Evolutionary conservation across 768 basidiomycete genomes (phyloP), one percentile per base, ranked within the genome.

Genomic region (Suillus hirtellus): DNA sequence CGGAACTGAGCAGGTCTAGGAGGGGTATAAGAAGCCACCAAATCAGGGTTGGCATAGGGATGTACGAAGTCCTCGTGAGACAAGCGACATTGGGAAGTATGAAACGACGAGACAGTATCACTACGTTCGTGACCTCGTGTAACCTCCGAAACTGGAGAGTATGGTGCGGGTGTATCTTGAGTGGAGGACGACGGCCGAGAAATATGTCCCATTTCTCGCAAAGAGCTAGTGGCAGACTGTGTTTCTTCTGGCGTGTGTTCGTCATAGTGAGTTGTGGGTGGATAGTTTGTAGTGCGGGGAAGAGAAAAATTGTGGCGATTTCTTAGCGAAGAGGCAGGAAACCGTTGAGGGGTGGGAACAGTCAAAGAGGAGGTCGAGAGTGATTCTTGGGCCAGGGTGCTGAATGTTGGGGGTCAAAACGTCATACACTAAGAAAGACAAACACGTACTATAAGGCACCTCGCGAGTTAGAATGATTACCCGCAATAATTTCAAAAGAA

Each of bases 41-140:
- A 77, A 65, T 92, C 88, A 9, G 91, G 90, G 68, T 93, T 92
- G 60, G 92, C 92, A 71, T 92, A 93, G 34, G 92, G 92, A 76
- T 93, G 92, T 44, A 82, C 70, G 62, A 78, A 81, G 19, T 77
- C 75, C 21, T 71, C 67, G 8, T 62, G 72, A 60, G 74, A 68
- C 43, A 65, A 63, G 44, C 71, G 78, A 65, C 80, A 80, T 64
- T 77, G 78, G 47, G 71, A 69, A 63, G 72, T 74, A 66, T 71
- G 69, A 19, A 68, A 62, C 52, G 66, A 68, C 11, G 68, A 72
- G 40, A 70, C 63, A 58, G 64, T 66, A 24, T 27, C 42, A 49
- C 59, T 64, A 53, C 53, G 63, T 35, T 69, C 66, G 52, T 64
- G 61, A 47, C 52, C 21, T 47, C 52, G 64, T 34, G 52, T 63